Evolutionary conservation across 2,329 filamentous ascomycete species (phyloP), one percentile per base, ranked within the genome.

Genomic region (Ilyonectria mors-panacis): DNA sequence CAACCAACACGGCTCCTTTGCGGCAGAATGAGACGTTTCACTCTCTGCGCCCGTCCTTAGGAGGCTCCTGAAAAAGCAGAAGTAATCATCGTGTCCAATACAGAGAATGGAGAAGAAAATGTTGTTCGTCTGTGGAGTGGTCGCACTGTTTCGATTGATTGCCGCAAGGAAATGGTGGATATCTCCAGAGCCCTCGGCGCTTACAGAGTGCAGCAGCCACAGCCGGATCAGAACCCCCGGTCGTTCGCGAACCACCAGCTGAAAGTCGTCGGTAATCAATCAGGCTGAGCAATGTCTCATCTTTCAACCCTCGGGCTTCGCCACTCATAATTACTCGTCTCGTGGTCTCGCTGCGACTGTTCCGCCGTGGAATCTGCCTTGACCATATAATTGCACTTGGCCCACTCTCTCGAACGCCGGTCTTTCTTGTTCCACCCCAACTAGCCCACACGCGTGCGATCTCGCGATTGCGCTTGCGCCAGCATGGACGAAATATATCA

Each of bases 401-500:
- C 50, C n/a, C 28, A 51, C 17, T 19, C 17, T 51, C 39, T n/a
- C 39, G 26, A 42, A n/a, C 39, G 15, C 39, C 15, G 39, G 26
- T 33, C 26, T 10, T 19, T 30, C 7, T 8, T 42, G n/a, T 42
- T 17, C 39, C 39, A 8, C 15, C 39, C 39, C 6, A 15, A 17
- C 6, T 39, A 42, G 17, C 48, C 28, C 9, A 17, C 17, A 33
- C 12, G n/a, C 28, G 28, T 8, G 19, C 48, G 4, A 21, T 53
- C 39, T n/a, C 15, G 2, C 19, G 15, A 12, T 13, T 9, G 30
- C 17, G 21, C 19, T 48, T 21, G 50, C 42, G 60, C 62, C 48
- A 56, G 47, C 23, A 79, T 79, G 78, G 78, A 79, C 28, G 77
- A 79, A 30, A 76, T 79, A 60, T 79, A 78, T 56, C 65, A 74